These are phyloP conservation scores for Xylaria sp. DNA, from an alignment of 2,329 filamentous ascomycete genomes.

Conservation along the genomic window DNA sequence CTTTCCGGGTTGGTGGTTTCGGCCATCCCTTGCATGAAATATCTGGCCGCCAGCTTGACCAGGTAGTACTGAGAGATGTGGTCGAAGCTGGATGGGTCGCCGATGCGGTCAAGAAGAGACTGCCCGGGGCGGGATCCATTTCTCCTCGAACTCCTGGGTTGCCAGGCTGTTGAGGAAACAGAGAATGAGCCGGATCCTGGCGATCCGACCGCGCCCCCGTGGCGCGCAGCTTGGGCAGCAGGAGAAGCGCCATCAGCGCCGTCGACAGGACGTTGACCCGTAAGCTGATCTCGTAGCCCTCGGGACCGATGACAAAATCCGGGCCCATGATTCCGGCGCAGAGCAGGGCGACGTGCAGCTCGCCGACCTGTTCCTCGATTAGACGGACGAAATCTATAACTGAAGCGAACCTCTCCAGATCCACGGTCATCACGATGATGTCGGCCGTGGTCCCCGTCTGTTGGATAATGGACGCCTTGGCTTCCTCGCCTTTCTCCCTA, in stretches of 20 bases:
- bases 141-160: slow-evolving; percentile 20
- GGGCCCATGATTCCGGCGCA: slow-evolving; percentile 9
- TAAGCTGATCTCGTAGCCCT: slow-evolving; percentile 53
- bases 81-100: slow-evolving; percentile 24
- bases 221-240: slow-evolving; percentile 50
- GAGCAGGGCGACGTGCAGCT: slow-evolving; percentile 42
- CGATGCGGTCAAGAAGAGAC: slow-evolving; percentile 16
- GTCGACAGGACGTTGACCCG: slow-evolving; percentile 63
- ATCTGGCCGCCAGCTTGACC: slow-evolving; percentile 41
- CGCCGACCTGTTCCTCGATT: too few species aligned
- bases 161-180: slow-evolving; percentile 42
- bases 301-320: slow-evolving; percentile 26
- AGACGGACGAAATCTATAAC: too few species aligned
- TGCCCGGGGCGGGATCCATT: slow-evolving; percentile 16
- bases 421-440: too few species aligned
- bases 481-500: slow-evolving; percentile 43
- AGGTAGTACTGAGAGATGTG: slow-evolving; percentile 26
- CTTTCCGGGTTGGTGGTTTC: neutral
- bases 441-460: too few species aligned
- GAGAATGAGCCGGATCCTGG: slow-evolving; percentile 42
- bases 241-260: slow-evolving; percentile 52
- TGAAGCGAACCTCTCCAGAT: too few species aligned
- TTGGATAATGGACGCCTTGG: slow-evolving; percentile 39
- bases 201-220: slow-evolving; percentile 31
- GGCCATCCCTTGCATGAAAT: slow-evolving; percentile 39